Evolutionary conservation across 768 basidiomycete species (phyloP).

Genomic region (Amanita thiersii): DNA sequence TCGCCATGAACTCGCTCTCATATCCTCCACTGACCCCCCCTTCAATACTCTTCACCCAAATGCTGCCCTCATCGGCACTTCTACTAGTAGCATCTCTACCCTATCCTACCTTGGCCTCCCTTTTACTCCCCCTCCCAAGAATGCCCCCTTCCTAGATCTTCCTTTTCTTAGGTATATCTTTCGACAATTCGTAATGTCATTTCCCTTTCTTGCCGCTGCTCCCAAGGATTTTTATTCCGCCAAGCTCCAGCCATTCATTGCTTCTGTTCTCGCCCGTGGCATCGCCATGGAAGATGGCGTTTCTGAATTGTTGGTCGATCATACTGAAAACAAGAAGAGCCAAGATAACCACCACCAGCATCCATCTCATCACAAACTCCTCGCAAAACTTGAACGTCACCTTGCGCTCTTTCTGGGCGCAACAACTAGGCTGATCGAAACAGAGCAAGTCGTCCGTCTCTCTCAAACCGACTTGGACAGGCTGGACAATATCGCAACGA

Average conservation of each 20-base stretch:
- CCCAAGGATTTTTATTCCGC: constrained; percentile 89
- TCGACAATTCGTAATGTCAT: constrained; percentile 87
- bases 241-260: constrained; percentile 92
- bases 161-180: constrained; percentile 89
- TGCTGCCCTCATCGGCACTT: constrained; percentile 4
- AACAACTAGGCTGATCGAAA: constrained; percentile 75
- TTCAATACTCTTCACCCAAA: constrained; percentile 15
- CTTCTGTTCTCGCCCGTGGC: constrained; percentile 74
- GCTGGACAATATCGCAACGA: constrained; percentile 64
- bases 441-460: constrained; percentile 86
- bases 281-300: constrained; percentile 50
- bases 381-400: constrained; percentile 79
- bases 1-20: constrained; percentile 68
- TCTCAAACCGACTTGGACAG: constrained; percentile 78
- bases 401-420: constrained; percentile 74
- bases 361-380: constrained; percentile 36
- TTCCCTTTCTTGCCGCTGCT: constrained; percentile 88
- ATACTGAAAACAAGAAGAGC: not conserved
- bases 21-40: constrained; percentile 28
- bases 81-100: constrained; percentile 44
- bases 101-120: constrained; percentile 87
- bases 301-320: not conserved
- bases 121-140: constrained; percentile 64
- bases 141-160: constrained; percentile 54
- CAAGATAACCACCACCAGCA: constrained; percentile 25